Evolutionary conservation across 371 early-diverging fungal genomes (phyloP).

Genomic region (Mucor plumbeus): DNA sequence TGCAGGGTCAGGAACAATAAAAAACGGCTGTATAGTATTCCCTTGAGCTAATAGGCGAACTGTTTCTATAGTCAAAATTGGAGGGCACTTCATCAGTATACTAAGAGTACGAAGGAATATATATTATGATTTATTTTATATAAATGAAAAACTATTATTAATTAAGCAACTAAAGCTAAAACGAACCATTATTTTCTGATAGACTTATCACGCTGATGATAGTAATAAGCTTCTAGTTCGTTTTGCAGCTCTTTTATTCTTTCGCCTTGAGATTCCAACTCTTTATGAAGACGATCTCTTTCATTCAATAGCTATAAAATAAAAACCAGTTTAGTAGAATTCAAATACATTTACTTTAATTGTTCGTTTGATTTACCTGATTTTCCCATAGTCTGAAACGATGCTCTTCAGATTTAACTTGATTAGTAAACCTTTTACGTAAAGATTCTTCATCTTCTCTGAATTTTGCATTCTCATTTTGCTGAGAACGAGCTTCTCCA

Average conservation of each 20-base stretch:
- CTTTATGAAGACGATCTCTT: constrained; percentile 95
- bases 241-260: constrained; percentile 87
- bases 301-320: constrained; percentile 82
- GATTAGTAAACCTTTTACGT: constrained; percentile 92
- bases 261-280: constrained; percentile 91
- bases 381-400: constrained; percentile 98
- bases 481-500: constrained; percentile 75
- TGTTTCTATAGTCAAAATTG: too few species aligned
- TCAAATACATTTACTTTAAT: background rate
- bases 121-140: too few species aligned
- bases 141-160: too few species aligned
- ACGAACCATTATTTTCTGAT: constrained; percentile 29
- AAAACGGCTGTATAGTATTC: too few species aligned
- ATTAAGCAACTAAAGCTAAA: too few species aligned
- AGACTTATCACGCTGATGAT: constrained; percentile 43
- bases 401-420: constrained; percentile 92
- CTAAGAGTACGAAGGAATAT: too few species aligned
- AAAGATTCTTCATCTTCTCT: constrained; percentile 91
- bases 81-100: too few species aligned
- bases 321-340: constrained; percentile 2
- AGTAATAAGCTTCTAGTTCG: constrained; percentile 70
- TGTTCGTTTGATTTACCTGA: constrained; percentile 59
- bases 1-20: too few species aligned
- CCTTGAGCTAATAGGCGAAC: too few species aligned
- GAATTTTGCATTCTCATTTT: constrained; percentile 83